Percentiles rank a stretch among this genome's conserved stretches.
phyloP scores from a whole-genome alignment of 257 asterid species.

The Ophiorrhiza pumila region DNA sequence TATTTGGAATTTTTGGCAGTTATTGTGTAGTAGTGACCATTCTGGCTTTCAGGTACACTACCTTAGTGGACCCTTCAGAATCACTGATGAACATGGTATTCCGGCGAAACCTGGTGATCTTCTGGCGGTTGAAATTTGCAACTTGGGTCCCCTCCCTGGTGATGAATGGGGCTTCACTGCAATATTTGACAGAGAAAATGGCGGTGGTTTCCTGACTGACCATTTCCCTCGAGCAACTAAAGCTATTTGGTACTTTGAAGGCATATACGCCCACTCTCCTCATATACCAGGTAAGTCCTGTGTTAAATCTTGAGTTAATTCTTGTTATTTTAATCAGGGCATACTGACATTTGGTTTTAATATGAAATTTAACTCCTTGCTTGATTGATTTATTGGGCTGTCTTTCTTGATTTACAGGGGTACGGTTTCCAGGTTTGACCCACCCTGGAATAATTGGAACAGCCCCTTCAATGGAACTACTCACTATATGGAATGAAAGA shows the following conservation, averaged over 20 bases:
- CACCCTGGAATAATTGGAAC: slow-evolving; percentile 97
- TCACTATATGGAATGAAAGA: slow-evolving; percentile 77
- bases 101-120: slow-evolving; percentile 92
- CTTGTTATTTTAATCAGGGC: neutral
- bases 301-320: too few species aligned
- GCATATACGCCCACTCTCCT: slow-evolving; percentile 91
- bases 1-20: too few species aligned
- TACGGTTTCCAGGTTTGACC: slow-evolving; percentile 84
- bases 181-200: slow-evolving; percentile 86
- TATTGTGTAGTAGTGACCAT: too few species aligned
- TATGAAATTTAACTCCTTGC: slow-evolving; percentile 1
- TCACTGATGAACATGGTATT: slow-evolving; percentile 57
- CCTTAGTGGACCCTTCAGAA: slow-evolving; percentile 85
- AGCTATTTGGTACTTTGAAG: slow-evolving; percentile 95
- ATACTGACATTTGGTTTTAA: neutral
- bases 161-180: slow-evolving; percentile 98
- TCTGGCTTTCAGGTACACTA: slow-evolving; percentile 66
- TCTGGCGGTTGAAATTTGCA: slow-evolving; percentile 80
- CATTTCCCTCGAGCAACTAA: slow-evolving; percentile 86
- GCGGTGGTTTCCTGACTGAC: slow-evolving; percentile 93
- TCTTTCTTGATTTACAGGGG: slow-evolving; percentile 40
- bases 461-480: slow-evolving; percentile 83
- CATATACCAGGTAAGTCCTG: slow-evolving; percentile 73
- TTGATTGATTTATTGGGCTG: slow-evolving; percentile 1
- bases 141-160: slow-evolving; percentile 91